Evolutionary conservation across 257 asterid genomes (phyloP).

Genomic region (Fraxinus excelsior): DNA sequence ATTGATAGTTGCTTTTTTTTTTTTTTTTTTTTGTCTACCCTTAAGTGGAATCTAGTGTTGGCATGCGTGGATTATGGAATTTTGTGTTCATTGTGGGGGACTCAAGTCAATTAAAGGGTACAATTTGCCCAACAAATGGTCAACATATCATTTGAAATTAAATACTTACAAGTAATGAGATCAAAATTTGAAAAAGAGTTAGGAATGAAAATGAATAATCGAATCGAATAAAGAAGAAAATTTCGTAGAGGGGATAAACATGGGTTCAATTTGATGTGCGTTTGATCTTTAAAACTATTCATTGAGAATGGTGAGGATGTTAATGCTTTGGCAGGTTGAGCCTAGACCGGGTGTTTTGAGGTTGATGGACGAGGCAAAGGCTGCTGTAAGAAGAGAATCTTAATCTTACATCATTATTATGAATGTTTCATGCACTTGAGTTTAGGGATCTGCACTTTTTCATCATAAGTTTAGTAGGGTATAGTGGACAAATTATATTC

Average conservation of each 20-base stretch:
- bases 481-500: background rate
- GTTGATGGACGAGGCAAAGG: slow-evolving; percentile 95
- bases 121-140: too few species aligned
- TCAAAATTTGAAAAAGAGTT: too few species aligned
- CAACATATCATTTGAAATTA: too few species aligned
- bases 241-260: too few species aligned
- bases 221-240: too few species aligned
- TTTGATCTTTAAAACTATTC: background rate
- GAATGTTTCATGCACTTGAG: slow-evolving; percentile 23
- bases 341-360: slow-evolving; percentile 96
- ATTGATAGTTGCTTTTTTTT: too few species aligned
- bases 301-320: slow-evolving; percentile 1
- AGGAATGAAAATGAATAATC: too few species aligned
- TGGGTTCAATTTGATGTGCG: too few species aligned
- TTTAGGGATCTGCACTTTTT: slow-evolving; percentile 9
- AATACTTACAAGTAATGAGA: too few species aligned
- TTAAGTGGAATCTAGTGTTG: background rate
- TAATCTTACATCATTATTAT: slow-evolving; percentile 20
- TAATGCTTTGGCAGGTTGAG: slow-evolving; percentile 64
- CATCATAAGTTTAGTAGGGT: slow-evolving; percentile 5
- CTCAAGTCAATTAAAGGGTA: too few species aligned
- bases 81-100: too few species aligned
- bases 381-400: slow-evolving; percentile 73
- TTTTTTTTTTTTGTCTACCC: background rate
- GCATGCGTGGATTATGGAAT: too few species aligned